Evolutionary conservation across 257 asterid species (phyloP).

Genomic region (Paraleonurus japonicus): DNA sequence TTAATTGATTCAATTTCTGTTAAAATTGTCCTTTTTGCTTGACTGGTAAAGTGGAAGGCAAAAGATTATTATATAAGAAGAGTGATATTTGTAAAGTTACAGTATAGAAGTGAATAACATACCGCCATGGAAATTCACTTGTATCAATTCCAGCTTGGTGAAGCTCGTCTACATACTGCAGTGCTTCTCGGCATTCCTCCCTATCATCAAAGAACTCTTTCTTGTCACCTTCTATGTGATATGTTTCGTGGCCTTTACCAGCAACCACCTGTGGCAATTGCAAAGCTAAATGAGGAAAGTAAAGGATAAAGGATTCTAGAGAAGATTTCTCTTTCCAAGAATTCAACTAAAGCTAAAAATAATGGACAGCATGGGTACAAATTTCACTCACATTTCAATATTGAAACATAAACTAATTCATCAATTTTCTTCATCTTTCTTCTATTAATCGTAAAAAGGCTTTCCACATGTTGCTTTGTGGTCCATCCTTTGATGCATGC

Average conservation of each 20-base stretch:
- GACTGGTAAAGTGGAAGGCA: background rate
- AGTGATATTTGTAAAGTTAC: background rate
- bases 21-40: background rate
- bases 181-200: constrained; percentile 95
- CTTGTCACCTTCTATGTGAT: constrained; percentile 83
- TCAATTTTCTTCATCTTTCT: background rate
- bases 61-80: background rate
- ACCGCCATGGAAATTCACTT: constrained; percentile 99
- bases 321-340: background rate
- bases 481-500: background rate
- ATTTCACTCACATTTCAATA: background rate
- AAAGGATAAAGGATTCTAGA: background rate
- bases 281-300: background rate
- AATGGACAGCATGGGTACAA: background rate
- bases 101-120: constrained; percentile 6
- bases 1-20: background rate
- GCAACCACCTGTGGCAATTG: constrained; percentile 74
- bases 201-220: constrained; percentile 90
- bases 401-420: constrained; percentile 1
- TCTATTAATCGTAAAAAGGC: background rate
- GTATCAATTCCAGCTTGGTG: constrained; percentile 99
- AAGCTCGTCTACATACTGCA: constrained; percentile 96
- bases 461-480: background rate
- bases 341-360: background rate
- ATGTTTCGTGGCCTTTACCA: constrained; percentile 88